Evolutionary conservation across 2,329 filamentous ascomycete species (phyloP).

Genomic region (Phialemonium atrogriseum): DNA sequence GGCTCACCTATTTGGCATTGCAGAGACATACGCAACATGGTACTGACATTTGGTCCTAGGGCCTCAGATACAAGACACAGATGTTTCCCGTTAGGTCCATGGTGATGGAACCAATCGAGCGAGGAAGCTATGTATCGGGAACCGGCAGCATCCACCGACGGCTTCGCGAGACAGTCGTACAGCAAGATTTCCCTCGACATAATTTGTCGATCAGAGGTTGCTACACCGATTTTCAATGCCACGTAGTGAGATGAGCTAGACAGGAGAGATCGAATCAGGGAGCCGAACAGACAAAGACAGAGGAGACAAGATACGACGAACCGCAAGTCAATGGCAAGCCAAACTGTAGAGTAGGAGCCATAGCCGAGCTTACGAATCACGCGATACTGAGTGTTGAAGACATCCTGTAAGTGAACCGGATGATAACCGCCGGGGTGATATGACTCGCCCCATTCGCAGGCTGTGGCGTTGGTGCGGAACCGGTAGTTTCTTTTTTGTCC

Average conservation of each 20-base stretch:
- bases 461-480: not conserved
- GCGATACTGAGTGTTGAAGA: not conserved
- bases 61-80: not conserved
- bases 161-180: not conserved
- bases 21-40: not conserved
- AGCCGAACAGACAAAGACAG: not conserved
- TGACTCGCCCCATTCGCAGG: conserved; percentile 1
- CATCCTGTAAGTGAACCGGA: not conserved
- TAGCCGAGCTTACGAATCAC: conserved; percentile 1
- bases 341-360: conserved; percentile 1
- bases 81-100: not conserved
- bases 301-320: not conserved
- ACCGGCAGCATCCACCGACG: not conserved
- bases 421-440: not conserved
- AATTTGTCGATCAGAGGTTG: not conserved
- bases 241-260: too few relatives aligned
- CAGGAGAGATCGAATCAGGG: not conserved
- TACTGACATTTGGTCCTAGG: not conserved
- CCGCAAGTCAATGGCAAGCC: not conserved
- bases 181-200: not conserved
- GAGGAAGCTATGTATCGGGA: not conserved
- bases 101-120: not conserved
- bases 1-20: not conserved
- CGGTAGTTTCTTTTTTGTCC: not conserved
- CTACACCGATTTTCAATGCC: too few relatives aligned